A percentile compares a stretch with the other conserved stretches of the same genome.
phyloP scores from a whole-genome alignment of 176 grass and related monocot genomes.

The Elymus sibiricus region DNA sequence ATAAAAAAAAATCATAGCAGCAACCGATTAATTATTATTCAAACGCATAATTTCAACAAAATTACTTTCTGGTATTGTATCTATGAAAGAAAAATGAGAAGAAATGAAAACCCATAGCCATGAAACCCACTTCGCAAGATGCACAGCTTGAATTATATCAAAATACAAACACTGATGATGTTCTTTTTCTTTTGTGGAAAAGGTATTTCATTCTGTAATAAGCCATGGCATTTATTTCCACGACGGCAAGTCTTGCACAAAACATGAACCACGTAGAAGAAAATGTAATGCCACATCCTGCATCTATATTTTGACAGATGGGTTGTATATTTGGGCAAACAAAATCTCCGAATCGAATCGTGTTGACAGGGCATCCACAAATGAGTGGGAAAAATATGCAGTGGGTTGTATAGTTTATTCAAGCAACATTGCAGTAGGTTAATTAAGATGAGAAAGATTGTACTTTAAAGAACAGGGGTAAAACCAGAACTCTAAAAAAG shows the following conservation, averaged over 20 bases:
- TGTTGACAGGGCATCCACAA: not conserved
- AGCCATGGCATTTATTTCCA: not conserved
- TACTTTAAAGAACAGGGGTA: not conserved
- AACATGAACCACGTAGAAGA: not conserved
- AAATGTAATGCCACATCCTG: not conserved
- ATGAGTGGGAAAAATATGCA: not conserved
- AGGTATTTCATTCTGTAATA: not conserved
- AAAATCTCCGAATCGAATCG: not conserved
- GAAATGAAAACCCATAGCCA: not conserved
- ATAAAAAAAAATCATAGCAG: not conserved
- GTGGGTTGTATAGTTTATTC: not conserved
- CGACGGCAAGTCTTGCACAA: not conserved
- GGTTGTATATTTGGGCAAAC: not conserved
- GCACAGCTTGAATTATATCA: constrained; percentile 3
- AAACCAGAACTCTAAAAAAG: not conserved
- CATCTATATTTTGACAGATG: not conserved
- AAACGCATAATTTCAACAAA: constrained; percentile 2
- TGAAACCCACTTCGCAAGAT: not conserved
- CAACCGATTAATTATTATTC: not conserved
- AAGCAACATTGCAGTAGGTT: not conserved
- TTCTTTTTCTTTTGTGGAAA: not conserved
- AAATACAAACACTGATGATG: not conserved
- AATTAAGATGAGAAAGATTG: not conserved
- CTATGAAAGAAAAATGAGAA: not conserved
- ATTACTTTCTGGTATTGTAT: not conserved